Evolutionary conservation across 2,329 filamentous ascomycete species (phyloP), one percentile per base, ranked within the genome.

Genomic region (Fusarium euwallaceae): DNA sequence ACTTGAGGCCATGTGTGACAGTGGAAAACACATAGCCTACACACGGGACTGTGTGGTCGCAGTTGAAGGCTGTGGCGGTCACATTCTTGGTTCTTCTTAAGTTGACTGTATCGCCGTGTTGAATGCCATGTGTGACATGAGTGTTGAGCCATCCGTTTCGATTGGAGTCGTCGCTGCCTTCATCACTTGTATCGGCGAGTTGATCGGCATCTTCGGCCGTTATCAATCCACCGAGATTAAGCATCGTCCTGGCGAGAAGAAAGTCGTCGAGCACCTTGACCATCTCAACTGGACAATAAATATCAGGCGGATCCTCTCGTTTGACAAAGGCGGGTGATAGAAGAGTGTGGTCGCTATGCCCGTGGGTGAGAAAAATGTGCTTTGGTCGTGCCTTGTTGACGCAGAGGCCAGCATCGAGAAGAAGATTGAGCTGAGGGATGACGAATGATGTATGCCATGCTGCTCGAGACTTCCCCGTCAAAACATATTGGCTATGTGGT

Each of bases 371-470:
- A 71, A 88, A 87, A 70, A 88, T 81, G 76, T 88, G 86, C 59
- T 86, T 87, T 0, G 86, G 86, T 0, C 86, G 82, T 2, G 81
- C 73, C 34, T 83, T 84, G 79, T 87, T 87, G 75, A 88, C 83
- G 64, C 81, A 79, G 43, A 87, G 81, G 2, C 86, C 86, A 3
- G 86, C 85, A 76, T 88, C 86, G 37, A 88, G 85, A 5, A 88
- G 83, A 29, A 88, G 80, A 67, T 87, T 86, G 61, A 88, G 84
- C 70, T 87, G 84, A 2, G 86, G 86, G 61, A 88, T 83, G 55
- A 88, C 79, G 68, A 88, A 88, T 6, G 86, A 87, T 3, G 86
- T 88, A 78, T 88, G 86, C 86, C 86, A 88, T 16, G 86, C 86
- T 8, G 86, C 86, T 16, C 86, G 84, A 9, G 86, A 88, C 29